These are phyloP conservation scores for Penicillium antarcticum DNA, from an alignment of 495 filamentous ascomycete genomes.

Conservation along the genomic window DNA sequence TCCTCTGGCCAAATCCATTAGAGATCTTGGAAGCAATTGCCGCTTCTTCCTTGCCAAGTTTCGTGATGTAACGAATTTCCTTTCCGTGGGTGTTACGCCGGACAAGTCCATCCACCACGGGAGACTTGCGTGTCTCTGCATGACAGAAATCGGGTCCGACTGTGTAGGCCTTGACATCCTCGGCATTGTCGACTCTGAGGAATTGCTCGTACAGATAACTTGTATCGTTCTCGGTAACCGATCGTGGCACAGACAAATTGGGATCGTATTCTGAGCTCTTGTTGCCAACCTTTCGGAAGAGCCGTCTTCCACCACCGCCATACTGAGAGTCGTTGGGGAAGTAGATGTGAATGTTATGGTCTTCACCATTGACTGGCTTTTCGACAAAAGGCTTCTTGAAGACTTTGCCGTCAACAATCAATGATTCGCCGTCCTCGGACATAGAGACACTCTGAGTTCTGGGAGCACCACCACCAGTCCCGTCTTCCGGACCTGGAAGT, in stretches of 20 bases:
- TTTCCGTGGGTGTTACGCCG: slow-evolving; percentile 95
- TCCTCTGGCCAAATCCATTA: slow-evolving; percentile 86
- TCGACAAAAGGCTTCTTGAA: slow-evolving; percentile 96
- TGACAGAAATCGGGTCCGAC: slow-evolving; percentile 93
- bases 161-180: slow-evolving; percentile 98
- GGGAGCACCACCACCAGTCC: slow-evolving; percentile 59
- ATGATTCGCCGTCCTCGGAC: slow-evolving; percentile 79
- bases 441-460: slow-evolving; percentile 68
- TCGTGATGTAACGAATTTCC: slow-evolving; percentile 92
- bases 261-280: slow-evolving; percentile 94
- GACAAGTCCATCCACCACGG: slow-evolving; percentile 94
- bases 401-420: slow-evolving; percentile 78
- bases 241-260: slow-evolving; percentile 68
- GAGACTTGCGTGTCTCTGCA: slow-evolving; percentile 93
- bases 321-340: slow-evolving; percentile 71
- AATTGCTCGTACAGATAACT: slow-evolving; percentile 98
- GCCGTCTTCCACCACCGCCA: slow-evolving; percentile 82
- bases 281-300: slow-evolving; percentile 96
- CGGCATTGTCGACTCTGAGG: slow-evolving; percentile 89
- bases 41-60: slow-evolving; percentile 74
- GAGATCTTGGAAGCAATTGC: slow-evolving; percentile 86
- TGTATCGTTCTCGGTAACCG: slow-evolving; percentile 68
- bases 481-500: slow-evolving; percentile 72
- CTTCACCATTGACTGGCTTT: slow-evolving; percentile 96
- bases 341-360: slow-evolving; percentile 98